phyloP scores from a whole-genome alignment of 441 rosid species.

The Hura crepitans region DNA sequence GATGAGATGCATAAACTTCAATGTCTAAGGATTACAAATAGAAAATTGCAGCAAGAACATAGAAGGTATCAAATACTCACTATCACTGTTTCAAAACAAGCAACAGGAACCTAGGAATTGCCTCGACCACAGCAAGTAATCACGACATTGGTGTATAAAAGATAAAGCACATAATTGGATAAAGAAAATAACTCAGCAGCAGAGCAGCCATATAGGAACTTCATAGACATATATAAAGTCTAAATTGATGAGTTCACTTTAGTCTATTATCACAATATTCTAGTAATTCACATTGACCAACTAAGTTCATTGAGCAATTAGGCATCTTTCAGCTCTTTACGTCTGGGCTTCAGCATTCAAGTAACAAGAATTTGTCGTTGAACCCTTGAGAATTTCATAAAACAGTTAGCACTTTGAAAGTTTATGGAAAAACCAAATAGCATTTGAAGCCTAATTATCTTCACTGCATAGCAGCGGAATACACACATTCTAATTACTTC shows the following conservation, averaged over 20 bases:
- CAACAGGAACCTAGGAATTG: neutral
- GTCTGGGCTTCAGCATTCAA: neutral
- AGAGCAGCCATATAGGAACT: too few species aligned
- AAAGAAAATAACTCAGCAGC: neutral
- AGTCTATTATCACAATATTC: neutral
- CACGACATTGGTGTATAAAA: neutral
- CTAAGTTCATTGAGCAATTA: neutral
- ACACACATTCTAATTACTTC: too few species aligned
- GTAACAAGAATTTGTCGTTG: neutral
- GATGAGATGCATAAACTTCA: constrained; percentile 12
- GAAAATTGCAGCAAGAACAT: neutral
- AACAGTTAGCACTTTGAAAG: too few species aligned
- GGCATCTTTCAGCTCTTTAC: neutral
- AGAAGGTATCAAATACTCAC: neutral
- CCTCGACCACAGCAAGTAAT: neutral
- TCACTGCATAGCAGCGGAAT: too few species aligned
- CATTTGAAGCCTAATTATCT: too few species aligned
- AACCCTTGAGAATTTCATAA: too few species aligned
- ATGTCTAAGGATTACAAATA: neutral
- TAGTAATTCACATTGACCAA: neutral
- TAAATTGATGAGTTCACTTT: neutral
- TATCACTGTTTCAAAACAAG: neutral
- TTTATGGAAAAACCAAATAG: too few species aligned
- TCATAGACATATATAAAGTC: neutral
- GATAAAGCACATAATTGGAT: neutral